Conservation (phyloP, 148 eudicot species). For the Cornus florida region DNA sequence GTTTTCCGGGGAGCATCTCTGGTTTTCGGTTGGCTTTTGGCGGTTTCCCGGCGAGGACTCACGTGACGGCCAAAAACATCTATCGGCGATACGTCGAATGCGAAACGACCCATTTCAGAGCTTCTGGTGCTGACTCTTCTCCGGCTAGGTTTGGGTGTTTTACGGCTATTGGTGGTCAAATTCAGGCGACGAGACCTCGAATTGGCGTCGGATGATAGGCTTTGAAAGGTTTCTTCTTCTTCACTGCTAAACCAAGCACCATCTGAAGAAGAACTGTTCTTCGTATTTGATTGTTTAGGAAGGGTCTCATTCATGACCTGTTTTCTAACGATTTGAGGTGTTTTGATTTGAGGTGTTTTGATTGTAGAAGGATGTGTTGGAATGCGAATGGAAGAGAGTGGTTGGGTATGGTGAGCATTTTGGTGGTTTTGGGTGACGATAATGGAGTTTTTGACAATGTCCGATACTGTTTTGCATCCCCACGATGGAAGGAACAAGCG, state of each 20-base stretch:
- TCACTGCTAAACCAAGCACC: constrained; percentile 33
- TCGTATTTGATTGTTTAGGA: background rate
- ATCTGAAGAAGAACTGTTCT: constrained; percentile 27
- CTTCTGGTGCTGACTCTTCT: background rate
- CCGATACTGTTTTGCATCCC: constrained; percentile 16
- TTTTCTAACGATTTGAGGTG: background rate
- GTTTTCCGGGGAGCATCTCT: background rate
- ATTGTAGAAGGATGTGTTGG: background rate
- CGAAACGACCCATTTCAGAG: constrained; percentile 3
- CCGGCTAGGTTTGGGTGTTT: background rate
- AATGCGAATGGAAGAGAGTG: background rate
- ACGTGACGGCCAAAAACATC: no score
- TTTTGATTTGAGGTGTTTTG: background rate
- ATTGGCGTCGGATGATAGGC: constrained; percentile 23
- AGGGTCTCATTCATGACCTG: background rate
- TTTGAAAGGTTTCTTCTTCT: constrained; percentile 21
- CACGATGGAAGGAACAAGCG: constrained; percentile 29
- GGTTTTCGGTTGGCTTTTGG: background rate
- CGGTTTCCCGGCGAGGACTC: background rate
- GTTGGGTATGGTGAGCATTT: background rate
- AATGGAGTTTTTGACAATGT: constrained; percentile 26
- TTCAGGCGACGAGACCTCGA: constrained; percentile 19
- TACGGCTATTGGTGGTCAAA: background rate
- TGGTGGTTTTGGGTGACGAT: background rate
- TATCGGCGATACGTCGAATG: background rate